phyloP scores from a whole-genome alignment of 495 filamentous ascomycete species.

The Podospora pseudocomata region DNA sequence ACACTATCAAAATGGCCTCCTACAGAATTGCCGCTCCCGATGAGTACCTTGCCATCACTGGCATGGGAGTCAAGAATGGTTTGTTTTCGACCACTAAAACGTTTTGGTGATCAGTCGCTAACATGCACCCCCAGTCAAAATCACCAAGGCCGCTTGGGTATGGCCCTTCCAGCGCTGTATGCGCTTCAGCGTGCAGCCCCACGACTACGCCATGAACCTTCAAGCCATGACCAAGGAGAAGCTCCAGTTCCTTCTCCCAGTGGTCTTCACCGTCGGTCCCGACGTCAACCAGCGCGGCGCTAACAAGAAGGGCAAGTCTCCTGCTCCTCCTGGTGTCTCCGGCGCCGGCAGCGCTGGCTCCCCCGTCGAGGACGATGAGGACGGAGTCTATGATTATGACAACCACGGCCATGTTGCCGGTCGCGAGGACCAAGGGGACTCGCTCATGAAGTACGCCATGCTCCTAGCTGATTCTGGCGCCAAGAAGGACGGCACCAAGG shows the following conservation, averaged over 20 bases:
- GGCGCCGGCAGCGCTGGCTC: conserved; percentile 25
- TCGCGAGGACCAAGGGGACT: conserved; percentile 45
- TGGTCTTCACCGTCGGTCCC: conserved; percentile 82
- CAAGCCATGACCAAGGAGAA: conserved; percentile 86
- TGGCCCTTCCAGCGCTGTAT: conserved; percentile 62
- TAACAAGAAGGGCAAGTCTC: conserved; percentile 25
- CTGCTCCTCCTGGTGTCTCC: background rate
- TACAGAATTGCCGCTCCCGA: conserved; percentile 49
- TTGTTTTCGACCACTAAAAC: background rate
- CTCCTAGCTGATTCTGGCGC: conserved; percentile 60
- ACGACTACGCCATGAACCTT: conserved; percentile 70
- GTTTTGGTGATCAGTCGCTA: background rate
- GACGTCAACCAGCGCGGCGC: conserved; percentile 55
- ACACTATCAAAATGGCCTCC: conserved; percentile 35
- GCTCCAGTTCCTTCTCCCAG: conserved; percentile 70
- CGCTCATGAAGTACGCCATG: conserved; percentile 73
- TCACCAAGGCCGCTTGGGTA: conserved; percentile 69
- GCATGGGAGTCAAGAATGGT: conserved; percentile 60
- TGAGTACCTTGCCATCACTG: conserved; percentile 77
- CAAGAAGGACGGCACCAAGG: conserved; percentile 41
- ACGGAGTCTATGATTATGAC: conserved; percentile 1
- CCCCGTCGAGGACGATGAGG: conserved; percentile 2
- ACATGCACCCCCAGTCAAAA: conserved; percentile 46
- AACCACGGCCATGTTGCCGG: conserved; percentile 17
- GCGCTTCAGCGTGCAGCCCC: conserved; percentile 61